phyloP scores from a whole-genome alignment of 148 eudicot species.

The Camellia granthamiana region DNA sequence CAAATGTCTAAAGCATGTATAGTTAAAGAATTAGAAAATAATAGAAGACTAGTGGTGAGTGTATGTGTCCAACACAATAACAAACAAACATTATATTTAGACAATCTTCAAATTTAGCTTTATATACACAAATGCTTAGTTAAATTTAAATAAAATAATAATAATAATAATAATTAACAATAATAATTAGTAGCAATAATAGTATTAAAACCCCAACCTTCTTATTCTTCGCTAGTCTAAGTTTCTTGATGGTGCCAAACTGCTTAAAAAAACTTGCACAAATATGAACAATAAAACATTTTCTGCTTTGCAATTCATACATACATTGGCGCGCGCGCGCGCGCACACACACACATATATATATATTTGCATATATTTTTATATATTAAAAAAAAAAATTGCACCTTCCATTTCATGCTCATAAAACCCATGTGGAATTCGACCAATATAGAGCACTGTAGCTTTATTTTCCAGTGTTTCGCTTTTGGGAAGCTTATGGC shows the following conservation, averaged over 20 bases:
- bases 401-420: slow-evolving; percentile 92
- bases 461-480: slow-evolving; percentile 45
- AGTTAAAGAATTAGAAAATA: too few relatives aligned
- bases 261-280: slow-evolving; percentile 72
- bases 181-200: not conserved
- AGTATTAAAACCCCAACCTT: slow-evolving; percentile 43
- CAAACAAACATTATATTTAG: not conserved
- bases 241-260: slow-evolving; percentile 71
- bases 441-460: slow-evolving; percentile 70
- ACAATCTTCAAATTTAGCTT: not conserved
- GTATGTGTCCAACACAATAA: too few relatives aligned
- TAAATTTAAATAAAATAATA: not conserved
- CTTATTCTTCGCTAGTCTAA: slow-evolving; percentile 62
- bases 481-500: slow-evolving; percentile 35
- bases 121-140: not conserved
- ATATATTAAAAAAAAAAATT: not conserved
- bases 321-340: not conserved
- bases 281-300: not conserved
- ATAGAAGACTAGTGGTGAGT: too few relatives aligned
- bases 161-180: too few relatives aligned
- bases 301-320: not conserved
- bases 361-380: too few relatives aligned
- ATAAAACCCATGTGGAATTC: slow-evolving; percentile 93
- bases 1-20: too few relatives aligned
- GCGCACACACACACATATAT: not conserved